These are phyloP conservation scores for Trypanosoma congolense DNA, from an alignment of 208 protist species.

Conservation along the genomic window DNA sequence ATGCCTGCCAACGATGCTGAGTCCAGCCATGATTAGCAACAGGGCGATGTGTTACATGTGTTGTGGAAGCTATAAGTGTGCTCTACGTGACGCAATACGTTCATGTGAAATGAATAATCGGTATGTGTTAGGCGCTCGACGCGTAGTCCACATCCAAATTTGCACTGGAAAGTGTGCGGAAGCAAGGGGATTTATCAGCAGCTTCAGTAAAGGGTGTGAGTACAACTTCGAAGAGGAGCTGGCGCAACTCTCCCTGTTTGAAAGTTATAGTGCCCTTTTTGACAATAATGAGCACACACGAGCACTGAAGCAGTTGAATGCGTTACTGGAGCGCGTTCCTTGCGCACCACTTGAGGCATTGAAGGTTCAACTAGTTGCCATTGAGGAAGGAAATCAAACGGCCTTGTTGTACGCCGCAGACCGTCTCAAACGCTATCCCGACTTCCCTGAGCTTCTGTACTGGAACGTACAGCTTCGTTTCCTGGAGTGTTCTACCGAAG, in stretches of 20 bases:
- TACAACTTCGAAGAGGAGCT: constrained; percentile 35
- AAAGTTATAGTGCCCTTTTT: constrained; percentile 32
- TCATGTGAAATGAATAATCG: constrained; percentile 33
- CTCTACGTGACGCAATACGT: constrained; percentile 27
- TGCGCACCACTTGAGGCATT: constrained; percentile 51
- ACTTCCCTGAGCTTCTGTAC: constrained; percentile 38
- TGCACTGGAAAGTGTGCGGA: constrained; percentile 23
- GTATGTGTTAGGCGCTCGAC: constrained; percentile 34
- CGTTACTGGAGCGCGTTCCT: constrained; percentile 29
- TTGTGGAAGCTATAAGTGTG: constrained; percentile 42
- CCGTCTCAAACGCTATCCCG: constrained; percentile 22
- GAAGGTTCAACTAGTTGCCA: constrained; percentile 43
- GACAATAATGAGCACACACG: constrained; percentile 36
- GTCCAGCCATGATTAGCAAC: constrained; percentile 40
- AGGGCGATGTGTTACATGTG: constrained; percentile 49
- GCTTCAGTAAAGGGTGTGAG: constrained; percentile 18
- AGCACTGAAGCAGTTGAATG: constrained; percentile 39
- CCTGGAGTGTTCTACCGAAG: constrained; percentile 24
- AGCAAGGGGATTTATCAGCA: constrained; percentile 26
- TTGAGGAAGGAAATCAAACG: constrained; percentile 28
- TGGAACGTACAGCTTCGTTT: constrained; percentile 45
- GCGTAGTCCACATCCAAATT: constrained; percentile 33
- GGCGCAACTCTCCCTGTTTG: constrained; percentile 32
- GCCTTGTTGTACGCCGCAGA: constrained; percentile 28
- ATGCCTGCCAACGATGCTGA: constrained; percentile 23